Base-by-base conservation (phyloP, 2,329 filamentous ascomycete genomes). In the Phoma sp. region DNA sequence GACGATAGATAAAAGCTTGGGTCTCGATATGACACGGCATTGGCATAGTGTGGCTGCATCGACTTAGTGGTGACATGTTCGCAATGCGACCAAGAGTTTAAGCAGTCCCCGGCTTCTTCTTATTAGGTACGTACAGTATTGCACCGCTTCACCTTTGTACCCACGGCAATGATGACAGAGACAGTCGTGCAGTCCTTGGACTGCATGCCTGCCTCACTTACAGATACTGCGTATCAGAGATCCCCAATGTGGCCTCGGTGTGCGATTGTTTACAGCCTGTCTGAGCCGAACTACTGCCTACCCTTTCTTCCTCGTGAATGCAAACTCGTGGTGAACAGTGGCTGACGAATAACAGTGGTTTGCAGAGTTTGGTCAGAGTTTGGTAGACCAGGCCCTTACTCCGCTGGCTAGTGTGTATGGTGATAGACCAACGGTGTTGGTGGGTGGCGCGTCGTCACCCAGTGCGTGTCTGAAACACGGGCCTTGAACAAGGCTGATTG, bases 211-310 rank as follows among this genome's bases (percentile, higher is more conserved):
- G 43, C 19, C 43, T 57, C 48, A 32, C 44, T 49, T 50, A 46
- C 63, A 60, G 63, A 65, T 65, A 65, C 63, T 65, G 54, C 56
- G 61, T 57, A 62, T 35, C 46, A 65, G 59, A 64, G 58, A 65
- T 60, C 63, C 63, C 61, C 46, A 38, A 13, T 36, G 55, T 46
- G 55, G 55, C 49, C 50, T 57, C 50, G 35, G 17, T 57, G 55
- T 57, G 55, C 55, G 55, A 57, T 15, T 12, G 13, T 7, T 37
- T 7, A 36, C 33, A 50, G 7, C 6, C 10, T 38, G 36, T 46
- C 55, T 54, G 55, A 57, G 39, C 19, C 22, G 29, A 35, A 5
- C 15, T 7, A 22, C 33, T 4, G 9, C 9, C 4, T 17, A 17
- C 17, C 21, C 29, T 27, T 44, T 7, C 7, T 7, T 27, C 9